phyloP scores from a whole-genome alignment of 1,284 basidiomycete species.

The Apiotrichum montevideense region DNA sequence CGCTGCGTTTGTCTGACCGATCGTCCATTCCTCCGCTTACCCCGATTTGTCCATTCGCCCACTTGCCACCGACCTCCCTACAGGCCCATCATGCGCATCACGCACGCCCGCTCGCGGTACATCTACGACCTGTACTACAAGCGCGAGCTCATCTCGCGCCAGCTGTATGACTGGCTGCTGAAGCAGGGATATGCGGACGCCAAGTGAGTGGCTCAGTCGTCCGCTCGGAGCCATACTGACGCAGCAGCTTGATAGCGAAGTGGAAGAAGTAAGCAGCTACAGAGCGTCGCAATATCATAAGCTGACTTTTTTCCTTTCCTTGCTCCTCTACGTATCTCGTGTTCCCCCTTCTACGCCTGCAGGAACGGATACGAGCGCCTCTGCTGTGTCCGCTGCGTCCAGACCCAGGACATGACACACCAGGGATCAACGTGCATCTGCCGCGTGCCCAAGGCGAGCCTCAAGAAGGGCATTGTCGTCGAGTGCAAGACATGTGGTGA shows the following conservation, averaged over 20 bases:
- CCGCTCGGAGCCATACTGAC: conserved; percentile 5
- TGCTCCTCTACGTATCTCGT: not conserved
- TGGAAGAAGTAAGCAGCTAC: conserved; percentile 72
- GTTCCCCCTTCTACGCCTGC: not conserved
- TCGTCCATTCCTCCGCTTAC: no score
- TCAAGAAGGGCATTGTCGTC: conserved; percentile 86
- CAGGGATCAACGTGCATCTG: conserved; percentile 99
- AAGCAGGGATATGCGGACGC: conserved; percentile 97
- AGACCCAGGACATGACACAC: conserved; percentile 98
- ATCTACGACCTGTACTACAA: conserved; percentile 99
- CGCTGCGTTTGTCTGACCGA: no score
- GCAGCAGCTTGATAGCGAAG: conserved; percentile 85
- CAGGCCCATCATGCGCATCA: conserved; percentile 90
- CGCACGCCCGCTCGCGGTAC: conserved; percentile 89
- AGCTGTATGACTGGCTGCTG: conserved; percentile 96
- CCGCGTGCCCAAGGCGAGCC: conserved; percentile 88
- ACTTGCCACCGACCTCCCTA: no score
- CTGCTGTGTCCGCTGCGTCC: conserved; percentile 95
- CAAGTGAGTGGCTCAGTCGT: conserved; percentile 59
- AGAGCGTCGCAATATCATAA: not conserved
- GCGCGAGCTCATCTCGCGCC: conserved; percentile 86
- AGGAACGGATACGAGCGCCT: conserved; percentile 90
- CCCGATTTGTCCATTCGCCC: no score
- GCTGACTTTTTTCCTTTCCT: not conserved
- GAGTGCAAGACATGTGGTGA: conserved; percentile 94